Percentiles rank a stretch among this genome's conserved stretches.
These are phyloP conservation scores for Paxillus ammoniavirescens DNA, from an alignment of 768 basidiomycete genomes.

Conservation along the genomic window DNA sequence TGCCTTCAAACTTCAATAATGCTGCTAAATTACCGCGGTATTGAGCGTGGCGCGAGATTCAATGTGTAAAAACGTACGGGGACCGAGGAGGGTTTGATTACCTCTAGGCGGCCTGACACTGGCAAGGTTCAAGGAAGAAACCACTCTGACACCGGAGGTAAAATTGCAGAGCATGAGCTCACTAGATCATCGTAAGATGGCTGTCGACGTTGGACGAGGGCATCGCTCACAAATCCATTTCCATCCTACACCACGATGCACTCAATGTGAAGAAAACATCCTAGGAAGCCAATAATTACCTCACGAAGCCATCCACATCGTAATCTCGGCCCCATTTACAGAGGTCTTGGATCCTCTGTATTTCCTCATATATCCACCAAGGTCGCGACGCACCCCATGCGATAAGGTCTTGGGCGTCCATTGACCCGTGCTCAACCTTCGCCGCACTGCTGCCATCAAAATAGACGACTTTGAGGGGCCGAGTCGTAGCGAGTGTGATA, in stretches of 20 bases:
- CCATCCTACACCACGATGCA: slow-evolving; percentile 36
- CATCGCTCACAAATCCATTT: slow-evolving; percentile 45
- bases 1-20: background rate
- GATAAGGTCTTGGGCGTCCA: slow-evolving; percentile 36
- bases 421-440: slow-evolving; percentile 27
- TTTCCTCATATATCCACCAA: slow-evolving; percentile 20
- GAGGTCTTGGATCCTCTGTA: slow-evolving; percentile 22
- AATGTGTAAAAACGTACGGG: background rate
- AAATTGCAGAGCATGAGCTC: slow-evolving; percentile 52
- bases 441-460: slow-evolving; percentile 35
- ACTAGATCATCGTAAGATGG: slow-evolving; percentile 18
- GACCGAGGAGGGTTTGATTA: background rate
- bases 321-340: slow-evolving; percentile 33
- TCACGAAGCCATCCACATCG: slow-evolving; percentile 35
- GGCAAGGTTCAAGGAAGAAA: slow-evolving; percentile 38
- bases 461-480: slow-evolving; percentile 30
- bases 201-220: background rate
- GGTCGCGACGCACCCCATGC: slow-evolving; percentile 25
- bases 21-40: background rate
- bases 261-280: background rate
- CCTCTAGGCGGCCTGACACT: background rate
- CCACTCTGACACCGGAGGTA: slow-evolving; percentile 35
- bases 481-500: slow-evolving; percentile 26
- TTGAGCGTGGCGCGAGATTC: no score
- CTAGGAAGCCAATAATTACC: slow-evolving; percentile 6